A percentile compares a stretch with the other conserved stretches of the same genome.
Conservation (phyloP, 1,139 yeast species). For the Pichiaceae sp. region DNA sequence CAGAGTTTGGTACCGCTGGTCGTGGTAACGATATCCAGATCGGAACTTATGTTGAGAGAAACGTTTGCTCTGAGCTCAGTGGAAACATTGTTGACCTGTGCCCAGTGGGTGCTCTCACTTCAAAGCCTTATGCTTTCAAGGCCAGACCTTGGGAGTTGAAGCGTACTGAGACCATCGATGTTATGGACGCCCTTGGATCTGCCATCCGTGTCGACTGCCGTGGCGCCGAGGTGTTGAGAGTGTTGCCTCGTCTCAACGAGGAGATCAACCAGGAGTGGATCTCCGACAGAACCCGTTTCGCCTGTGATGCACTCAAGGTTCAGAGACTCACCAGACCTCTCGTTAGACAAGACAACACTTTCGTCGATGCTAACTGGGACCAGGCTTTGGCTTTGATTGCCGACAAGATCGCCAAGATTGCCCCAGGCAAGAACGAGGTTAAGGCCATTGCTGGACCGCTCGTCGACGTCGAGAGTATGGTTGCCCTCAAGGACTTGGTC, state of each 20-base stretch:
- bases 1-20: conserved; percentile 83
- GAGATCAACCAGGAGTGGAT: conserved; percentile 91
- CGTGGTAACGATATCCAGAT: conserved; percentile 91
- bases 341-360: conserved; percentile 61
- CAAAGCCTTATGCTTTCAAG: conserved; percentile 84
- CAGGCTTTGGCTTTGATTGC: conserved; percentile 71
- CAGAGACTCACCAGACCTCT: conserved; percentile 83
- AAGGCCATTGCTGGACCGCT: conserved; percentile 81
- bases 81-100: conserved; percentile 86
- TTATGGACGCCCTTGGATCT: conserved; percentile 77
- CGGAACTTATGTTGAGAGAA: conserved; percentile 82
- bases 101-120: conserved; percentile 89
- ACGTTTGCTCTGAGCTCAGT: conserved; percentile 76
- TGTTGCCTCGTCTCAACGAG: conserved; percentile 78
- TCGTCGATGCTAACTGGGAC: conserved; percentile 81
- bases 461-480: conserved; percentile 76
- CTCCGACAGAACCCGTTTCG: conserved; percentile 79
- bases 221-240: conserved; percentile 86
- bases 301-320: conserved; percentile 79
- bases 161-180: conserved; percentile 84
- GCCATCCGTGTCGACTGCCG: conserved; percentile 80
- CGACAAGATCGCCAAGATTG: conserved; percentile 47
- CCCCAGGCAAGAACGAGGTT: conserved; percentile 63
- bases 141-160: conserved; percentile 94
- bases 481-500: conserved; percentile 71